These are phyloP conservation scores for Gremmenia infestans DNA, from an alignment of 2,329 filamentous ascomycete species.

Conservation along the genomic window DNA sequence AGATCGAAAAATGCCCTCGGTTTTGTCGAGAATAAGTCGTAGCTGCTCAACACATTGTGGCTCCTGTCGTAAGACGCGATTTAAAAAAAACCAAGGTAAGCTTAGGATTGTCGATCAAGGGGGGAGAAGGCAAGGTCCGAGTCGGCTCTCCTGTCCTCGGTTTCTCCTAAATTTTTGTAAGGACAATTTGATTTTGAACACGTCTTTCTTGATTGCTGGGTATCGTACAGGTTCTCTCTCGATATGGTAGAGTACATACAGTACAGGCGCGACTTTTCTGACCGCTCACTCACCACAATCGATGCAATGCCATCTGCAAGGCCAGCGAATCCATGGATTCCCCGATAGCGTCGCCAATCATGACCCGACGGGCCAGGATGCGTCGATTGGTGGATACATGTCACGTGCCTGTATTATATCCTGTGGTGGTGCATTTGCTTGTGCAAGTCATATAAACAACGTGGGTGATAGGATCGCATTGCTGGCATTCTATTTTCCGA, in stretches of 20 bases:
- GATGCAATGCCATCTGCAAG: conserved; percentile 6
- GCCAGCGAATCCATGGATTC: conserved; percentile 7
- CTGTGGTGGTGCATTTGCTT: background rate
- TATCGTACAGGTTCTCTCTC: background rate
- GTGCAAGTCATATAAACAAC: conserved; percentile 6
- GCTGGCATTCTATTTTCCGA: background rate
- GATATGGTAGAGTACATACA: background rate
- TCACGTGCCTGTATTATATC: background rate
- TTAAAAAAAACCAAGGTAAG: background rate
- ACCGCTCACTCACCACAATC: conserved; percentile 4
- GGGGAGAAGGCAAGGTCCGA: background rate
- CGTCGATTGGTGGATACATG: background rate
- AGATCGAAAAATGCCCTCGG: conserved; percentile 2
- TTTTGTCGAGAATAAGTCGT: background rate
- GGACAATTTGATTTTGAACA: background rate
- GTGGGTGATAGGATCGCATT: conserved; percentile 10
- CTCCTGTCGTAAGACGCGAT: conserved; percentile 3
- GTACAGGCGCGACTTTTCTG: background rate
- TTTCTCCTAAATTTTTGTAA: background rate
- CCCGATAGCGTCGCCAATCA: background rate
- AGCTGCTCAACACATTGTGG: conserved; percentile 10
- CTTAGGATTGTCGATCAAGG: background rate
- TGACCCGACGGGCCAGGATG: background rate
- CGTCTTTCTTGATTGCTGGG: background rate
- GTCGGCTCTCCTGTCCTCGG: background rate